These are phyloP conservation scores for Physcomitrellopsis africana DNA, from an alignment of 225 moss, liverwort and hornwort species.

Conservation along the genomic window DNA sequence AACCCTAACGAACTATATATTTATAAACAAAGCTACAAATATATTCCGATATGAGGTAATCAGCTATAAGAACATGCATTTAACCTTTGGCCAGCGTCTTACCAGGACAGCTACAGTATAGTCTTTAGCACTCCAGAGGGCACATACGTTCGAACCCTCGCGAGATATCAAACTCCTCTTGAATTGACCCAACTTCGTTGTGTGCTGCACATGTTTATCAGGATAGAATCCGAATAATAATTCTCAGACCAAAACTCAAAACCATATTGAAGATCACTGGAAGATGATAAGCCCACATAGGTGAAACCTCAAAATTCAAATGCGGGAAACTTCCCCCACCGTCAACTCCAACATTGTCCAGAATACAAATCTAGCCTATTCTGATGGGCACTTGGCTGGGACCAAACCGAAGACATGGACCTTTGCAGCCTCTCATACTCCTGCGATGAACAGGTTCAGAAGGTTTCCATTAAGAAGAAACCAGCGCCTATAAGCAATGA, in stretches of 20 bases:
- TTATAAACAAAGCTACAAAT: background rate
- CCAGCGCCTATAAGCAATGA: background rate
- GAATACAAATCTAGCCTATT: background rate
- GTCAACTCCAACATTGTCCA: background rate
- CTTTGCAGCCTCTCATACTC: background rate
- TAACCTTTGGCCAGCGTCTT: conserved; percentile 24
- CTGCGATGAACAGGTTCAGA: background rate
- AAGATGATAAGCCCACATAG: background rate
- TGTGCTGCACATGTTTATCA: conserved; percentile 55
- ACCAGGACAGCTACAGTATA: conserved; percentile 73
- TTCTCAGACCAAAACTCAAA: background rate
- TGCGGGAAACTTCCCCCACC: background rate
- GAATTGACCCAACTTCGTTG: conserved; percentile 71
- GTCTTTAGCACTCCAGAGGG: conserved; percentile 66
- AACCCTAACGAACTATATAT: background rate
- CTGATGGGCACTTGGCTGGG: background rate
- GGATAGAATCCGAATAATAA: background rate
- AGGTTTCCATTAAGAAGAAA: conserved; percentile 9
- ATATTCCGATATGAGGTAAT: background rate
- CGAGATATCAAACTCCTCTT: conserved; percentile 59
- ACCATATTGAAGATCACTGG: conserved; percentile 5
- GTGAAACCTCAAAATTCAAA: background rate
- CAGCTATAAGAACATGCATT: background rate
- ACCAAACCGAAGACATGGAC: background rate
- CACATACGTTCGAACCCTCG: conserved; percentile 71